These are phyloP conservation scores for Diplodia scrobiculata DNA, from an alignment of 2,329 filamentous ascomycete species.

Conservation along the genomic window DNA sequence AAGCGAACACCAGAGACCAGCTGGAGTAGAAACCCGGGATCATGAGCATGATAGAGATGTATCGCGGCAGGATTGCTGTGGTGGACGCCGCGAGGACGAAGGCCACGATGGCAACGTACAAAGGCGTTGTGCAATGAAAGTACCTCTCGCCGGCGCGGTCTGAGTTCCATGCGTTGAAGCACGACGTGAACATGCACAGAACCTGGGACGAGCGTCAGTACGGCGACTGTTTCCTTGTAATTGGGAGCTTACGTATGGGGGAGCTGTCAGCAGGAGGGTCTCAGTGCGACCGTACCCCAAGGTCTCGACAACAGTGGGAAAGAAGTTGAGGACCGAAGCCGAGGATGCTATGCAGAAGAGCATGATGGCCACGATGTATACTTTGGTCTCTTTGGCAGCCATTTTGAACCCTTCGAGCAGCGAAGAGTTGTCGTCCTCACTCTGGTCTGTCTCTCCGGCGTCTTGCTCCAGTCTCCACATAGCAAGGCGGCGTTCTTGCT, in stretches of 20 bases:
- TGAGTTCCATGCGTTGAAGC: conserved; percentile 24
- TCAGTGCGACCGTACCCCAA: conserved; percentile 43
- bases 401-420: neutral
- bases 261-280: conserved; percentile 40
- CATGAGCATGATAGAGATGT: conserved; percentile 41
- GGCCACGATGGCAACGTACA: conserved; percentile 25
- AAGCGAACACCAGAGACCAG: conserved; percentile 15
- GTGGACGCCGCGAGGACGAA: conserved; percentile 26
- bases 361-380: conserved; percentile 8
- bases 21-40: conserved; percentile 16
- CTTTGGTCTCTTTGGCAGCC: conserved; percentile 8
- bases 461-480: conserved; percentile 44
- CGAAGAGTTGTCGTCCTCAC: neutral
- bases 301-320: conserved; percentile 44
- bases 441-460: conserved; percentile 43
- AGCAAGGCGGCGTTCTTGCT: conserved; percentile 45
- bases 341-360: conserved; percentile 14
- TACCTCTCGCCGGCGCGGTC: conserved; percentile 19
- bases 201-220: neutral
- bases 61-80: conserved; percentile 34
- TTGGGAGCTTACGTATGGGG: conserved; percentile 32
- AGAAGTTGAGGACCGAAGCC: conserved; percentile 38
- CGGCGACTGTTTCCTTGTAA: too few species aligned
- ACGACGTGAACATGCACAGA: conserved; percentile 15
- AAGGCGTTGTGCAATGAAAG: conserved; percentile 20